Percentiles rank a stretch among this genome's conserved stretches.
These are phyloP conservation scores for Cordyceps tenuipes DNA, from an alignment of 2,329 filamentous ascomycete genomes.

Conservation along the genomic window DNA sequence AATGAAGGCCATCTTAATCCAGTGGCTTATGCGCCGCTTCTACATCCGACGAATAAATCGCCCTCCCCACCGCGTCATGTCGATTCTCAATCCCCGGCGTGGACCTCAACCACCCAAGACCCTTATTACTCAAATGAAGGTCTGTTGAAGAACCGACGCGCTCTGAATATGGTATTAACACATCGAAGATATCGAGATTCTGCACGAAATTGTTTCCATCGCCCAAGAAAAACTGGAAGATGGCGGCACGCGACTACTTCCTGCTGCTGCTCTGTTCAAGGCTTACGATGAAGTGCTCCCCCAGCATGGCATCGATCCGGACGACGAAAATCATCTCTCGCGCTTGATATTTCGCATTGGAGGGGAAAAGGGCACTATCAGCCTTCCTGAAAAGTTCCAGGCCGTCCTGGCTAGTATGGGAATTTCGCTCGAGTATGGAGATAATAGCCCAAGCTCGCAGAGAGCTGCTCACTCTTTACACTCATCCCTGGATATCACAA, in stretches of 20 bases:
- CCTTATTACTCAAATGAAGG: slow-evolving; percentile 55
- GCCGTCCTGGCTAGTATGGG: slow-evolving; percentile 59
- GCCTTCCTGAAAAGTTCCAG: slow-evolving; percentile 62
- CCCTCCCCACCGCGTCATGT: not conserved
- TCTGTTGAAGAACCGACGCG: slow-evolving; percentile 20
- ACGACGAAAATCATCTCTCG: slow-evolving; percentile 67
- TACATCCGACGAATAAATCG: not conserved
- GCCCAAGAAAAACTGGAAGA: slow-evolving; percentile 57
- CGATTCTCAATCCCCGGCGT: slow-evolving; percentile 3
- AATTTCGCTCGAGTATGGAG: slow-evolving; percentile 59
- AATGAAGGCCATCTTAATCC: not conserved
- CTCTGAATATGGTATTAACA: not conserved
- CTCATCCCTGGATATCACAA: not conserved
- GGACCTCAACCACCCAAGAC: slow-evolving; percentile 18
- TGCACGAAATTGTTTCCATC: slow-evolving; percentile 66
- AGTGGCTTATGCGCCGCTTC: slow-evolving; percentile 14
- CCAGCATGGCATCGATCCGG: slow-evolving; percentile 59
- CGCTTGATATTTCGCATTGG: slow-evolving; percentile 74
- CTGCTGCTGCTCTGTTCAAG: slow-evolving; percentile 69
- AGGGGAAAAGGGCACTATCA: slow-evolving; percentile 47
- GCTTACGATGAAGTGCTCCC: slow-evolving; percentile 74
- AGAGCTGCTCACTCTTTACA: not conserved
- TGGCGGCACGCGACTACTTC: slow-evolving; percentile 53
- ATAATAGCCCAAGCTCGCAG: slow-evolving; percentile 21
- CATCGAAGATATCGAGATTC: slow-evolving; percentile 57